These are phyloP conservation scores for Capsicum rhomboideum DNA, from an alignment of 257 asterid genomes.

Conservation along the genomic window DNA sequence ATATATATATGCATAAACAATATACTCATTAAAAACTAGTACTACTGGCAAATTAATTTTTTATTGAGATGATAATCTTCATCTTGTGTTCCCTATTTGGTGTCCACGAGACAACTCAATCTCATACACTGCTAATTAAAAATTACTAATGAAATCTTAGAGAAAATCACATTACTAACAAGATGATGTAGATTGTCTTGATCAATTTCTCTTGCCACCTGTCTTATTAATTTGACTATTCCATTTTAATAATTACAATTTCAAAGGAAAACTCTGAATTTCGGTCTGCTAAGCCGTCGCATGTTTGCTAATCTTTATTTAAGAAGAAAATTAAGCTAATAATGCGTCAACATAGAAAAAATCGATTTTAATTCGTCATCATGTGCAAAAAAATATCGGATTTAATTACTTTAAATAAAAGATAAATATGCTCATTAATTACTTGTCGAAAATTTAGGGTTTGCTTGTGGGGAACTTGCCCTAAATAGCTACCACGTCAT, in stretches of 20 bases:
- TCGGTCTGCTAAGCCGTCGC: not conserved
- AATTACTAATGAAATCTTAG: not conserved
- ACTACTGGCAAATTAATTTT: not conserved
- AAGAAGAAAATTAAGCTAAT: not conserved
- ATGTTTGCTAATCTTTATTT: not conserved
- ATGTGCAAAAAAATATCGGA: not conserved
- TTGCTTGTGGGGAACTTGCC: slow-evolving; percentile 20
- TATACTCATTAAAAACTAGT: not conserved
- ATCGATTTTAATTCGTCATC: slow-evolving; percentile 14
- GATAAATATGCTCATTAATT: slow-evolving; percentile 22
- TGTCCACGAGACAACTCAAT: slow-evolving; percentile 19
- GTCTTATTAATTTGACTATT: slow-evolving; percentile 3
- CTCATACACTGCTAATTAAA: not conserved
- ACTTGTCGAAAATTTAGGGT: slow-evolving; percentile 27
- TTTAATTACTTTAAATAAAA: slow-evolving; percentile 16
- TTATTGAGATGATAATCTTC: not conserved
- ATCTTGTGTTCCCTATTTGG: slow-evolving; percentile 21
- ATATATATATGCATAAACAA: not conserved
- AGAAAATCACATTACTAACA: slow-evolving; percentile 1
- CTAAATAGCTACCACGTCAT: slow-evolving; percentile 44
- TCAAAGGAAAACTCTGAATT: not conserved
- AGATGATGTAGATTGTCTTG: not conserved
- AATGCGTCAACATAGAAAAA: not conserved
- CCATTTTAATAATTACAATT: not conserved
- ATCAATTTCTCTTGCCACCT: slow-evolving; percentile 7